Evolutionary conservation across 2,329 filamentous ascomycete genomes (phyloP).

Genomic region (Claviceps maximensis): DNA sequence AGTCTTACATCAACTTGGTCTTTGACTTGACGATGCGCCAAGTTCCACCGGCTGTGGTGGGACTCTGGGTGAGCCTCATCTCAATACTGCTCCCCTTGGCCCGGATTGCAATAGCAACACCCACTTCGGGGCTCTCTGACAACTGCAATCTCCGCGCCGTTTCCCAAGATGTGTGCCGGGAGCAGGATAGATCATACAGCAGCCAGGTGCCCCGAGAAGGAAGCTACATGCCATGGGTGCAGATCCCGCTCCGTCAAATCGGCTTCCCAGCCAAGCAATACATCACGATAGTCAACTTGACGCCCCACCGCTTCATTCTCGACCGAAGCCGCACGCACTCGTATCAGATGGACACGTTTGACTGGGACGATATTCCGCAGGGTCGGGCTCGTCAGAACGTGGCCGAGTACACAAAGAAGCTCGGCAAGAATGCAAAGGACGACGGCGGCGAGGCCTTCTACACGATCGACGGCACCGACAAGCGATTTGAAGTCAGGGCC

Average conservation of each 20-base stretch:
- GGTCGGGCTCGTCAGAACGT: slow-evolving; percentile 19
- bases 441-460: slow-evolving; percentile 21
- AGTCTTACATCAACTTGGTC: neutral
- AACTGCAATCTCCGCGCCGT: neutral
- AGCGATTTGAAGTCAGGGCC: slow-evolving; percentile 17
- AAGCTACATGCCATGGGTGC: slow-evolving; percentile 6
- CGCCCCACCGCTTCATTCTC: slow-evolving; percentile 17
- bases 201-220: slow-evolving; percentile 1
- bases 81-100: neutral
- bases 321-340: slow-evolving; percentile 14
- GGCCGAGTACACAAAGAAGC: slow-evolving; percentile 13
- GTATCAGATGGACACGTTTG: slow-evolving; percentile 19
- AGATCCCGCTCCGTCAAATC: slow-evolving; percentile 1
- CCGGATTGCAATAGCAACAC: neutral
- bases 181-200: slow-evolving; percentile 6
- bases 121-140: neutral
- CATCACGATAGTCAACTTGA: slow-evolving; percentile 22
- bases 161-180: slow-evolving; percentile 1
- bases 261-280: slow-evolving; percentile 13
- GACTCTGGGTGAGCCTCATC: neutral
- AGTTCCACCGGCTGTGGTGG: neutral
- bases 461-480: slow-evolving; percentile 16
- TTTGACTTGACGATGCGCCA: neutral
- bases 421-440: slow-evolving; percentile 9
- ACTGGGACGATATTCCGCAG: slow-evolving; percentile 21